Evolutionary conservation across 2,329 filamentous ascomycete species (phyloP), one percentile per base, ranked within the genome.

Genomic region (Dothiorella sarmentorum): DNA sequence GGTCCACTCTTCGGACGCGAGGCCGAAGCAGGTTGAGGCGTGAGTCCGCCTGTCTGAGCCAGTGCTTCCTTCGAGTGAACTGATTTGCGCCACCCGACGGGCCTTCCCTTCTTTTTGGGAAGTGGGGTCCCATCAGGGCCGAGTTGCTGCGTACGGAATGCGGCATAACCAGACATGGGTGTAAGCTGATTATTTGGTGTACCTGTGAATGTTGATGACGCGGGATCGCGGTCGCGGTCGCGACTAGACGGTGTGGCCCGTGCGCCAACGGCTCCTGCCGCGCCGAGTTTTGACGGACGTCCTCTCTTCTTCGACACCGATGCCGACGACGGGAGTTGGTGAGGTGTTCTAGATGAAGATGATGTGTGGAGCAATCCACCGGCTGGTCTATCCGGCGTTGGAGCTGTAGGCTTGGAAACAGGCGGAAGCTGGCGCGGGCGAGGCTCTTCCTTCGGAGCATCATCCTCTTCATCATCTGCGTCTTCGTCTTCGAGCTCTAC

Each of bases 61-160:
- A 63, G 65, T 10, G 64, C 64, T 58, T 64, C 70, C 49, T 64
- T 61, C 56, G 40, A 44, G 62, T 80, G 77, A 13, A 79, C 67
- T 11, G 66, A 66, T 63, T 80, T 81, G 42, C 77, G 73, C 78
- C 78, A 80, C 15, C 78, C 78, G 17, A 79, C 71, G 3, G 78
- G 78, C 18, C 78, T 73, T 24, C 78, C 78, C 66, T 71, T 76
- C 68, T 75, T 80, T 63, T 69, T 76, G n/a, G 73, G 55, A 13
- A 52, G 27, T 6, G 70, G 71, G 27, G 69, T 65, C 4, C 72
- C 73, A 52, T 75, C 69, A 35, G 67, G 64, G 11, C 64, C 68
- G 45, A 66, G 56, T 0, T 67, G 68, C 6, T 59, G 62, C 35
- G 65, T 60, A 15, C 71, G 70, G 62, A 80, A 79, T 7, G 75